Base-by-base conservation (phyloP, 1,139 yeast genomes). In the Debaryomyces fabryi region DNA sequence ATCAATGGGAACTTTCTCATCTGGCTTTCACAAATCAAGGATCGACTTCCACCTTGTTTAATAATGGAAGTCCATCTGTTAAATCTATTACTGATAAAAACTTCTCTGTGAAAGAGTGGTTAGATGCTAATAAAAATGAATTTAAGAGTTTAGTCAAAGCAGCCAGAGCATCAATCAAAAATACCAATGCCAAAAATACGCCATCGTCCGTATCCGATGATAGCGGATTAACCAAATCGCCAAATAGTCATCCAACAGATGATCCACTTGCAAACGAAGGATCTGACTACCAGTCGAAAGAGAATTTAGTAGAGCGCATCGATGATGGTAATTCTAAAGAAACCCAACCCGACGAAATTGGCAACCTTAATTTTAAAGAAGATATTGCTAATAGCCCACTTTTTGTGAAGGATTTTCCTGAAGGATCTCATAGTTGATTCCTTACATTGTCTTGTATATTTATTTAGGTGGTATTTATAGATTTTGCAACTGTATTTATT, bases 1-100 rank as follows among this genome's bases (percentile, higher is more conserved):
- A 69, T 25, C 82, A 81, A 56, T 88, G 97, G 96, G 97, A 92
- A 58, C 62, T 71, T 10, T 64, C 76, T 3, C 76, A 72, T 55
- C 71, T 63, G 68, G 69, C 74, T 4, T 69, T 71, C 47, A 58
- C 58, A 33, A 52, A 52, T 7, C 49, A 56, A 2, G 29, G 32
- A 13, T 51, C 58, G 3, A 55, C 60, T 9, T 55, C 64, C 7
- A 56, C 58, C 21, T 52, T 72, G 27, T 72, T 70, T 46, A 54
- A 61, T 18, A 58, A 57, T 6, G 56, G 65, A n/a, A 59, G 59
- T 10, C 50, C 70, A 10, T 62, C 67, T 46, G 55, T 53, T 30
- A 68, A 63, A 49, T 58, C 63, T 3, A 66, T 75, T 12, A 59
- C 71, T 10, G 78, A 74, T 47, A 74, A 73, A 48, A 67, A 66